These are phyloP conservation scores for Recurvomyces mirabilis DNA, from an alignment of 495 filamentous ascomycete genomes.

Conservation along the genomic window DNA sequence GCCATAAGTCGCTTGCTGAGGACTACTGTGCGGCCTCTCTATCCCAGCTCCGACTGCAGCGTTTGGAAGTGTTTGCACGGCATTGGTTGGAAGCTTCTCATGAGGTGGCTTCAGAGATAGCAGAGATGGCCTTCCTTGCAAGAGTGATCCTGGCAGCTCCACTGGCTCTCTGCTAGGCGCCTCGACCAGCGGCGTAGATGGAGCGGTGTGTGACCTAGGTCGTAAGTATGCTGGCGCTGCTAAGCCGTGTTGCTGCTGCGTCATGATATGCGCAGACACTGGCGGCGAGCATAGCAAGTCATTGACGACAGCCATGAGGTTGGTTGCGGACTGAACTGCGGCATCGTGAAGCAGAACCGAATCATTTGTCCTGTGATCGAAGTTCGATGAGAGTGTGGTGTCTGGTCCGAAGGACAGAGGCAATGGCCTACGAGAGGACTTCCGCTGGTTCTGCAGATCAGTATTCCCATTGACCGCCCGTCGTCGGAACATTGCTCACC, in stretches of 20 bases:
- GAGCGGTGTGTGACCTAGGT: conserved; percentile 28
- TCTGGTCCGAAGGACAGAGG: too few relatives aligned
- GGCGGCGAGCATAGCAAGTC: conserved; percentile 30
- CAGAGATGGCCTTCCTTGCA: conserved; percentile 11
- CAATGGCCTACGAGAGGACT: too few relatives aligned
- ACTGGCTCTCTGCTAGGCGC: conserved; percentile 12
- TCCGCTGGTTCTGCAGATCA: too few relatives aligned
- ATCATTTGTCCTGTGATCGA: conserved; percentile 19
- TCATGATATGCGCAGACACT: conserved; percentile 18
- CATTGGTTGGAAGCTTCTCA: neutral
- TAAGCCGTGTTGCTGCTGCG: conserved; percentile 20
- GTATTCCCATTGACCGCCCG: too few relatives aligned
- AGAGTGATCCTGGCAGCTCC: conserved; percentile 30
- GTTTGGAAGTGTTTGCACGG: neutral
- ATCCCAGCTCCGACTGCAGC: neutral
- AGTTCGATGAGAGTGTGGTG: conserved; percentile 12
- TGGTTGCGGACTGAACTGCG: conserved; percentile 28
- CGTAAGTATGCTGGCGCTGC: conserved; percentile 25
- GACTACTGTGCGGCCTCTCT: conserved; percentile 8
- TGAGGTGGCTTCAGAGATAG: conserved; percentile 16
- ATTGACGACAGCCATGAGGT: conserved; percentile 29
- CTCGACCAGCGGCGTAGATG: conserved; percentile 21
- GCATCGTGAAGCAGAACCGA: conserved; percentile 25
- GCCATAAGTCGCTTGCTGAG: conserved; percentile 1
- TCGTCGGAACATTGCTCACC: too few relatives aligned